phyloP scores from a whole-genome alignment of 805 yeast species.

The Cyberlindnera euphorbiiphila region DNA sequence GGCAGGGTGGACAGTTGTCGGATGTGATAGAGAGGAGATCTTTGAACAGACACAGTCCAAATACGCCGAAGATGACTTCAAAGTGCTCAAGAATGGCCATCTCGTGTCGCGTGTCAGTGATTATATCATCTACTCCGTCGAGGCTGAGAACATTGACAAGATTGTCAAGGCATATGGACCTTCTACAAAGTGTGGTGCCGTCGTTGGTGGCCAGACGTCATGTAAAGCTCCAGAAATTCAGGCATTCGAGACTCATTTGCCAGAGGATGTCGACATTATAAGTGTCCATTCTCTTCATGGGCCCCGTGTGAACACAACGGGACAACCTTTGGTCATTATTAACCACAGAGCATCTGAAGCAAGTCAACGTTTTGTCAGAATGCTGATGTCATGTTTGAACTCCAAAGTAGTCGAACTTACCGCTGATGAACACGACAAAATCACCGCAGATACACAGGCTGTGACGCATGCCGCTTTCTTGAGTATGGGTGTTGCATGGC shows the following conservation, averaged over 20 bases:
- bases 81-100: constrained; percentile 74
- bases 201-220: constrained; percentile 98
- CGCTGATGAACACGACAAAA: constrained; percentile 87
- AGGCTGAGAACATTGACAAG: constrained; percentile 75
- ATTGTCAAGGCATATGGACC: constrained; percentile 81
- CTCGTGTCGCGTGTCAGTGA: constrained; percentile 77
- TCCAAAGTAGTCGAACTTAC: constrained; percentile 74
- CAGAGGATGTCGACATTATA: constrained; percentile 76
- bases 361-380: constrained; percentile 56
- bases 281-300: constrained; percentile 94
- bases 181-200: constrained; percentile 79
- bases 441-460: constrained; percentile 98
- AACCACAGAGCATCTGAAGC: constrained; percentile 60
- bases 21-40: constrained; percentile 76
- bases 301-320: constrained; percentile 81
- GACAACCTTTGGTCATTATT: constrained; percentile 89
- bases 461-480: constrained; percentile 97
- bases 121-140: constrained; percentile 85
- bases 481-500: constrained; percentile 98
- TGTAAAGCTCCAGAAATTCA: constrained; percentile 87
- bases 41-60: constrained; percentile 43
- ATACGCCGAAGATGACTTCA: constrained; percentile 42
- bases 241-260: constrained; percentile 76
- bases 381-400: constrained; percentile 64
- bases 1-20: constrained; percentile 88